Evolutionary conservation across 441 rosid genomes (phyloP).

Genomic region (Corymbia calophylla): DNA sequence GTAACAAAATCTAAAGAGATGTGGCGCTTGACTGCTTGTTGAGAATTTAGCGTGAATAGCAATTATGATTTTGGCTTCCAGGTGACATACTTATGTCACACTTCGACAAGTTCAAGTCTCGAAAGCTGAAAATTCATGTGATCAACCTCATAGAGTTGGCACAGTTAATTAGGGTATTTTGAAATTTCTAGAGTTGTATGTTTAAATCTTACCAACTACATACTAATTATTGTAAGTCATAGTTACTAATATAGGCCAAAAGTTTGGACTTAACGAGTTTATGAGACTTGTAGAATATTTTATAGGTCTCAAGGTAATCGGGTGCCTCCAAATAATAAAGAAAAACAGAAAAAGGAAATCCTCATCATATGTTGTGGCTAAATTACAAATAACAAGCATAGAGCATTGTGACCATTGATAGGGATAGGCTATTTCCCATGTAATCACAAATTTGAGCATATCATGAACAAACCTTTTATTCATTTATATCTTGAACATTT

Average conservation of each 20-base stretch:
- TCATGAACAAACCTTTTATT: not conserved
- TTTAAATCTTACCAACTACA: accelerated
- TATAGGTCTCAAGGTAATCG: no score
- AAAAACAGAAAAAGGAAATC: not conserved
- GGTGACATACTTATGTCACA: not conserved
- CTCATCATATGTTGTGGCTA: not conserved
- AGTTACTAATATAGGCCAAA: accelerated
- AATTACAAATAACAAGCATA: not conserved
- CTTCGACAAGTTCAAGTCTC: not conserved
- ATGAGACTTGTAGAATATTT: not conserved
- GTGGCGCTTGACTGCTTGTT: not conserved
- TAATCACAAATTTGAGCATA: not conserved
- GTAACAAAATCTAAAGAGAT: not conserved
- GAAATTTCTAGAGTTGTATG: accelerated
- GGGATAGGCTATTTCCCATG: no score
- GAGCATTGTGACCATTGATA: not conserved
- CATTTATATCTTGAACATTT: not conserved
- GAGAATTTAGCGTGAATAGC: not conserved
- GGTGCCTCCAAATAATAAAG: not conserved
- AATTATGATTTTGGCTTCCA: not conserved
- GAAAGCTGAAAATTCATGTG: not conserved
- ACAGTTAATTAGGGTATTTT: not conserved
- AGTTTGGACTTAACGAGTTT: not conserved
- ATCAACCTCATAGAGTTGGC: accelerated
- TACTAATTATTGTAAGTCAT: accelerated